Conservation (phyloP, 1,284 basidiomycete species). For the Heterobasidion irregulare region DNA sequence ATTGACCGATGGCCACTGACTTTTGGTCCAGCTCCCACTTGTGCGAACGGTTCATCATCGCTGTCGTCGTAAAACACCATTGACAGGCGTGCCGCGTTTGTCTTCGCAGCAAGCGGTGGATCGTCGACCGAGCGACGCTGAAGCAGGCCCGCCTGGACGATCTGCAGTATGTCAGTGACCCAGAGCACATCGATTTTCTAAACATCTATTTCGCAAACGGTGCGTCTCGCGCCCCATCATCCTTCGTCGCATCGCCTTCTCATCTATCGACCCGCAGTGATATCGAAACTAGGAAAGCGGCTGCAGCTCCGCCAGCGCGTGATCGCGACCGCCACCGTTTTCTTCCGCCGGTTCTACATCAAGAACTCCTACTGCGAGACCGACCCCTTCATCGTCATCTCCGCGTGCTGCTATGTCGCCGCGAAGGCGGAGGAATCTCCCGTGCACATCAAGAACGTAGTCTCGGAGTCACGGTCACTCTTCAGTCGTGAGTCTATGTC, state of each 20-base stretch:
- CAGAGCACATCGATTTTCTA: slow-evolving; percentile 70
- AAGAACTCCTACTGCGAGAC: slow-evolving; percentile 93
- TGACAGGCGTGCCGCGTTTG: too few species aligned
- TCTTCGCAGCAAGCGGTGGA: slow-evolving; percentile 71
- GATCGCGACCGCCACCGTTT: slow-evolving; percentile 88
- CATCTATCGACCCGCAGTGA: slow-evolving; percentile 40
- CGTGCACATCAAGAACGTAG: slow-evolving; percentile 88
- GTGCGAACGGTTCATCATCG: slow-evolving; percentile 30
- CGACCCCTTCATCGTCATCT: slow-evolving; percentile 87
- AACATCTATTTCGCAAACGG: slow-evolving; percentile 82
- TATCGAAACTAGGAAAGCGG: slow-evolving; percentile 83
- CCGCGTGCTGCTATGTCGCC: slow-evolving; percentile 92
- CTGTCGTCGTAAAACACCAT: too few species aligned
- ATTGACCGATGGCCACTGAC: slow-evolving; percentile 76
- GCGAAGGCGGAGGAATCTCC: slow-evolving; percentile 97
- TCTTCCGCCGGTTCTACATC: slow-evolving; percentile 91
- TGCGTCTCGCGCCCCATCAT: slow-evolving; percentile 23
- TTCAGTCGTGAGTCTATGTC: slow-evolving; percentile 58
- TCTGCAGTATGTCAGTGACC: slow-evolving; percentile 66
- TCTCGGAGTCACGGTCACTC: slow-evolving; percentile 74
- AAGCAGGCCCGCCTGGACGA: slow-evolving; percentile 70
- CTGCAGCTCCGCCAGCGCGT: slow-evolving; percentile 82
- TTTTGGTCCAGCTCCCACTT: slow-evolving; percentile 72
- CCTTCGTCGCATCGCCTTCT: neutral
- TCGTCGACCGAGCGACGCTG: slow-evolving; percentile 74